Evolutionary conservation across 1,284 basidiomycete genomes (phyloP), one percentile per base, ranked within the genome.

Genomic region (Leccinum fallax): DNA sequence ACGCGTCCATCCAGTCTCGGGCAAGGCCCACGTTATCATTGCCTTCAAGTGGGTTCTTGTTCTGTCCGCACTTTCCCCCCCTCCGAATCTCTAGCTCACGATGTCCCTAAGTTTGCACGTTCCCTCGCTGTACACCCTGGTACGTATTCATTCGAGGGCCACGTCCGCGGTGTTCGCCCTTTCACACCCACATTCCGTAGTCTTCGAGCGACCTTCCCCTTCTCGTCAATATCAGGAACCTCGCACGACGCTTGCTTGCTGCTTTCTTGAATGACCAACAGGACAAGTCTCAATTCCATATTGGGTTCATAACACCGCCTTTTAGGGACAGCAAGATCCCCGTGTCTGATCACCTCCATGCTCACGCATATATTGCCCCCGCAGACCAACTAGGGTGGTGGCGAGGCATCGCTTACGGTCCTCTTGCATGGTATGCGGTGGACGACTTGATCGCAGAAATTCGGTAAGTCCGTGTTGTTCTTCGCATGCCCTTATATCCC

Each of bases 371-470:
- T 71, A 80, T 90, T 59, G 79, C 78, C 15, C 84, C 86, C 15
- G 79, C 83, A 5, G 86, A 92, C 73, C 77, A 81, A 28, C 77
- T 87, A 69, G 87, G 88, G 56, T 92, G 88, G 89, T 89, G 85
- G 83, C 80, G 81, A 38, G 74, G 49, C 26, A 52, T 90, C 36
- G 87, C 86, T 8, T 92, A 86, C 72, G 81, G 85, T 16, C 79
- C 85, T 8, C 61, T 91, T 30, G 28, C 52, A 11, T 53, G 28
- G 52, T 34, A 91, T 71, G 77, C 82, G 55, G 83, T 91, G 57
- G 88, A 91, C 63, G 88, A 91, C 73, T 78, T 92, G 60, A 89
- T 92, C 71, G 89, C 89, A 40, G 89, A 91, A 72, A 92, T 91
- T 69, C 80, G 90, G 90, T 90, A 66, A 48, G 46, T 21, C 21